These are phyloP conservation scores for Geranium incanum DNA, from an alignment of 441 rosid genomes.

Conservation along the genomic window DNA sequence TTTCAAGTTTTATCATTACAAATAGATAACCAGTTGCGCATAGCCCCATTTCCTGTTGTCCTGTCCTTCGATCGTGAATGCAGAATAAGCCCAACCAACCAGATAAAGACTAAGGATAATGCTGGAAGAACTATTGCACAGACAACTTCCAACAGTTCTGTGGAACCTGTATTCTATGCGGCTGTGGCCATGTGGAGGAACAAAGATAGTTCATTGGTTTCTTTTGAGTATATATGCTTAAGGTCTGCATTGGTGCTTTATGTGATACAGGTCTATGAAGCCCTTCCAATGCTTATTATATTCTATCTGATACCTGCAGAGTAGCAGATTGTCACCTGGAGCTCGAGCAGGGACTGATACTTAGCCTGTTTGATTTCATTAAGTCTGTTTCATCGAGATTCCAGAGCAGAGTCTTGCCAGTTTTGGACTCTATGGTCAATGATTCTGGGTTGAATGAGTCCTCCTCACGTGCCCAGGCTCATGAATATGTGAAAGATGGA, in stretches of 20 bases:
- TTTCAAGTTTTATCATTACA: slow-evolving; percentile 71
- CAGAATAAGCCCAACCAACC: slow-evolving; percentile 40
- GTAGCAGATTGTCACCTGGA: slow-evolving; percentile 72
- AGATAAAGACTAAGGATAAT: slow-evolving; percentile 38
- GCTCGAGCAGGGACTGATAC: slow-evolving; percentile 79
- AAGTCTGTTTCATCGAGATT: slow-evolving; percentile 60
- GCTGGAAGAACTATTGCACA: slow-evolving; percentile 30
- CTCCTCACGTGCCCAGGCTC: slow-evolving; percentile 19
- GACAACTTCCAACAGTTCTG: slow-evolving; percentile 30
- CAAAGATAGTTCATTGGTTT: slow-evolving; percentile 43
- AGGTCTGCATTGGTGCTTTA: slow-evolving; percentile 4
- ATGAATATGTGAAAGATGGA: slow-evolving; percentile 30
- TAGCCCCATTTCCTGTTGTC: slow-evolving; percentile 75
- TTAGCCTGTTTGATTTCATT: slow-evolving; percentile 58
- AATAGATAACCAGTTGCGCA: slow-evolving; percentile 73
- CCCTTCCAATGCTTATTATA: slow-evolving; percentile 22
- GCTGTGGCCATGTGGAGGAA: slow-evolving; percentile 77
- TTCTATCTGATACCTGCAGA: slow-evolving; percentile 44
- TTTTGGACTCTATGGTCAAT: slow-evolving; percentile 44
- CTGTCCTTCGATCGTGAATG: slow-evolving; percentile 64
- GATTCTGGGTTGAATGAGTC: slow-evolving; percentile 34
- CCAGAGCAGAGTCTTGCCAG: slow-evolving; percentile 47
- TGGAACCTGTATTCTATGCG: slow-evolving; percentile 54
- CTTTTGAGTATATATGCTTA: slow-evolving; percentile 21
- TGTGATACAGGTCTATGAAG: not conserved